A percentile compares a stretch with the other conserved stretches of the same genome.
phyloP scores from a whole-genome alignment of 139 green algal species.

The Astrephomene gubernaculifera region DNA sequence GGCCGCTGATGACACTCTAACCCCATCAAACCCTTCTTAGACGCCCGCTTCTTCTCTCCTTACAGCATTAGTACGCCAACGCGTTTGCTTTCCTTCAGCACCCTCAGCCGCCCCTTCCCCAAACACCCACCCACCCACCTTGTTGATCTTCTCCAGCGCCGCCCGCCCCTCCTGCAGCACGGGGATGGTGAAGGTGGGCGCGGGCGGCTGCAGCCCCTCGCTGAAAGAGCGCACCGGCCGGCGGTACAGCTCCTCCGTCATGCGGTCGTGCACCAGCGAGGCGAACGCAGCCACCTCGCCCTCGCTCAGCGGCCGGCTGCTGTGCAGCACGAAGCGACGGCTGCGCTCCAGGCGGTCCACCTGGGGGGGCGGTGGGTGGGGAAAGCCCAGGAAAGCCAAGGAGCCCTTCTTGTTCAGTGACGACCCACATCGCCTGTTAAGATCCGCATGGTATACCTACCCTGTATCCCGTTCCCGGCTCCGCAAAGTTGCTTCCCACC shows the following conservation, averaged over 20 bases:
- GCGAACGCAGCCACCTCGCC: slow-evolving; percentile 66
- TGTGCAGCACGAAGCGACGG: slow-evolving; percentile 80
- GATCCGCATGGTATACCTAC: too few relatives aligned
- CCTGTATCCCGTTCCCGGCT: too few relatives aligned
- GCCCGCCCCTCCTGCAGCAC: slow-evolving; percentile 83
- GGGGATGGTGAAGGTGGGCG: slow-evolving; percentile 86
- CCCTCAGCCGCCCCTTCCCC: not conserved
- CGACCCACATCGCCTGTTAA: too few relatives aligned
- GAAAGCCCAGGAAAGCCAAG: not conserved
- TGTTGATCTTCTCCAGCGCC: slow-evolving; percentile 91
- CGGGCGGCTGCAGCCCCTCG: slow-evolving; percentile 45
- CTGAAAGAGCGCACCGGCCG: slow-evolving; percentile 80
- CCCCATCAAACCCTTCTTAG: too few relatives aligned
- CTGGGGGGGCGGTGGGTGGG: slow-evolving; percentile 1
- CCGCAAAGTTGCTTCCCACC: too few relatives aligned
- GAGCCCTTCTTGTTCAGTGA: too few relatives aligned
- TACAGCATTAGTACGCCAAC: too few relatives aligned
- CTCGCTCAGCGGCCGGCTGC: slow-evolving; percentile 54
- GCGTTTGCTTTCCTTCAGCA: not conserved
- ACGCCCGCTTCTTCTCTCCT: too few relatives aligned
- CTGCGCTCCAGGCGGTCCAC: slow-evolving; percentile 87
- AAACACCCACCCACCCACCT: slow-evolving; percentile 56
- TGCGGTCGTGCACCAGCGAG: slow-evolving; percentile 93
- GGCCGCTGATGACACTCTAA: too few relatives aligned
- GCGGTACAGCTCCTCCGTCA: slow-evolving; percentile 98